Evolutionary conservation across 169 alveolate species (phyloP), one percentile per base, ranked within the genome.

Genomic region (Cyclospora cayetanensis): DNA sequence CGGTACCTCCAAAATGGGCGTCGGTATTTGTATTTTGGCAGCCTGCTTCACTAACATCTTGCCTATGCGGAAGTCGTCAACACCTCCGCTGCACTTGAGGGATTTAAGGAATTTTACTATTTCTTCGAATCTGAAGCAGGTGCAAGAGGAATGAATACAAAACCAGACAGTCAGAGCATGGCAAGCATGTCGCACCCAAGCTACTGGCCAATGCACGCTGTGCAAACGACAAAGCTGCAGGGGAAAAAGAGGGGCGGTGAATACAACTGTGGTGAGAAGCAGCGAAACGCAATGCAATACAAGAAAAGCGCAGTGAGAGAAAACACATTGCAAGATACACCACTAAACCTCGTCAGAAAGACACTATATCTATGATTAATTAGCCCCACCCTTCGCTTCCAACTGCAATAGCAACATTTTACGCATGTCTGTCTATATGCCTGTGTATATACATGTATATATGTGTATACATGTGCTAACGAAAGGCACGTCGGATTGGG

Each of bases 11-110:
- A 79, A 70, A 25, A 79, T 34, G 3, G 42, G 29, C 42, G 39
- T 70, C 22, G 88, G 88, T 25, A 79, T 27, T 29, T 42, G 70
- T 4, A 82, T 68, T 39, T 82, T 82, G 41, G 90, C 90, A 4
- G 90, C 90, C 41, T 82, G 90, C 39, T 82, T 82, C 34, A 82
- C 90, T 22, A 82, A 63, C 90, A 82, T 82, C 63, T 82, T 82
- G 35, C 90, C 90, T 9, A 82, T 68, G 29, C 65, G 63, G 90
- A 82, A 82, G 60, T 82, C 90, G 63, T 82, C 90, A 41, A 66
- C 63, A 60, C 90, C 90, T 27, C 90, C 90, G 63, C 90, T 82
- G 90, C 90, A 39, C 60, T 82, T 82, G 55, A 82, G 42, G 20
- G 90, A 82, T 63, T 82, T 82, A 41, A 82, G 79, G 41, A 82